phyloP scores from a whole-genome alignment of 257 asterid species.

The Solanum peruvianum region DNA sequence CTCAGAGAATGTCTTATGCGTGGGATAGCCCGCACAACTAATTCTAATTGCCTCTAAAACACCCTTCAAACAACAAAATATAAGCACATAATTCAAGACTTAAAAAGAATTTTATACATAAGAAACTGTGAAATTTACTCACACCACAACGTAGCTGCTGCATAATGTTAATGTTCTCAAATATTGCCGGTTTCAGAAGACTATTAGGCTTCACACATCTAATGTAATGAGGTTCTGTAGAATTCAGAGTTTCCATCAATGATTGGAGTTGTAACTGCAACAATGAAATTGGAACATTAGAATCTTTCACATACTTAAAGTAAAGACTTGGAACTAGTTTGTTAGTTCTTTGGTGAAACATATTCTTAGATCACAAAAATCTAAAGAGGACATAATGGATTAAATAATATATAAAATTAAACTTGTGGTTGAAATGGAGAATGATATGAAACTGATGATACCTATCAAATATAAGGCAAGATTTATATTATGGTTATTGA shows the following conservation, averaged over 20 bases:
- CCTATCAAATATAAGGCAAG: background rate
- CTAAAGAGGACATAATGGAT: background rate
- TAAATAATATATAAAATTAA: background rate
- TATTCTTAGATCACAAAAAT: background rate
- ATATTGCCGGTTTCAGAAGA: constrained; percentile 82
- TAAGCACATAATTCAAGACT: background rate
- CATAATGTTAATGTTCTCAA: constrained; percentile 81
- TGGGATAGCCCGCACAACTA: constrained; percentile 99
- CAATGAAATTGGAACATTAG: constrained; percentile 21
- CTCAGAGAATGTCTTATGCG: constrained; percentile 86
- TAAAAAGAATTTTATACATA: background rate
- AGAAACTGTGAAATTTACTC: constrained; percentile 29
- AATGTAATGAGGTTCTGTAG: constrained; percentile 96
- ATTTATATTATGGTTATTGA: background rate
- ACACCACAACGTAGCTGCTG: constrained; percentile 99
- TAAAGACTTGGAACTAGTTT: background rate
- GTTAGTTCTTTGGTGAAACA: background rate
- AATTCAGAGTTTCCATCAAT: constrained; percentile 89
- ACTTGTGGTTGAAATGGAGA: background rate
- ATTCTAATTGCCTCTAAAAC: constrained; percentile 73
- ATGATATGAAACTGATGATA: background rate
- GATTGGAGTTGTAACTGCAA: constrained; percentile 89
- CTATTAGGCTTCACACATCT: constrained; percentile 98
- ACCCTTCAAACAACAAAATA: constrained; percentile 1
- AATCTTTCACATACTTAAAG: background rate